phyloP scores from a whole-genome alignment of 371 early-diverging fungal genomes.

The Mucor piriformis region DNA sequence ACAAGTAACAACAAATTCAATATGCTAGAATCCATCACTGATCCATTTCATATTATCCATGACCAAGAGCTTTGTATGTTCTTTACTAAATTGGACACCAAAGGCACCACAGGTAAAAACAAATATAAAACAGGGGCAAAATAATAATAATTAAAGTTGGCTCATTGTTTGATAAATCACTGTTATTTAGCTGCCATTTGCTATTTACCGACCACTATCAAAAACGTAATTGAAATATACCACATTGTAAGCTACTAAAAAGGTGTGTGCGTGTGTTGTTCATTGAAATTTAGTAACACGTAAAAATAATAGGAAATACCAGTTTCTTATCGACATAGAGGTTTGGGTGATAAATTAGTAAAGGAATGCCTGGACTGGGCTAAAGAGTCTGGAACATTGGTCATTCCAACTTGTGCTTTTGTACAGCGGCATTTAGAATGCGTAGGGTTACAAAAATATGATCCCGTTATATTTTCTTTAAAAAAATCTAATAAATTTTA shows the following conservation, averaged over 20 bases:
- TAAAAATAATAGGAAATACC: constrained; percentile 20
- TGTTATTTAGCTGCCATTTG: constrained; percentile 23
- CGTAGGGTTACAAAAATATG: constrained; percentile 10
- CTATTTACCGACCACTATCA: constrained; percentile 22
- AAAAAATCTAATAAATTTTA: no score
- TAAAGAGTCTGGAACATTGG: constrained; percentile 25
- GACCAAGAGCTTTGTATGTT: constrained; percentile 24
- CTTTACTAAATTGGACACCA: constrained; percentile 6
- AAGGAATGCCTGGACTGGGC: constrained; percentile 18
- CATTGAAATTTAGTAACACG: background rate
- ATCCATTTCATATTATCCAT: constrained; percentile 4
- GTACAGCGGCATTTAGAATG: constrained; percentile 22
- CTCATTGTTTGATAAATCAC: background rate
- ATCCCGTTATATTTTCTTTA: constrained; percentile 1
- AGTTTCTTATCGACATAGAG: constrained; percentile 14
- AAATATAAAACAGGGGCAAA: background rate
- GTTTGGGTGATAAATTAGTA: constrained; percentile 17
- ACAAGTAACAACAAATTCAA: background rate
- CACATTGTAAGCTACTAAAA: constrained; percentile 15
- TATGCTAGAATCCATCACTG: background rate
- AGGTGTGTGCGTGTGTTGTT: background rate
- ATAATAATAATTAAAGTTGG: background rate
- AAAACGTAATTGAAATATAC: constrained; percentile 20
- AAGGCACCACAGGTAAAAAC: constrained; percentile 13
- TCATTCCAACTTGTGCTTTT: constrained; percentile 26